A percentile compares a stretch with the other conserved stretches of the same genome.
Evolutionary conservation across 306 rosid species (phyloP).

Genomic region (Phaseolus lunatus): DNA sequence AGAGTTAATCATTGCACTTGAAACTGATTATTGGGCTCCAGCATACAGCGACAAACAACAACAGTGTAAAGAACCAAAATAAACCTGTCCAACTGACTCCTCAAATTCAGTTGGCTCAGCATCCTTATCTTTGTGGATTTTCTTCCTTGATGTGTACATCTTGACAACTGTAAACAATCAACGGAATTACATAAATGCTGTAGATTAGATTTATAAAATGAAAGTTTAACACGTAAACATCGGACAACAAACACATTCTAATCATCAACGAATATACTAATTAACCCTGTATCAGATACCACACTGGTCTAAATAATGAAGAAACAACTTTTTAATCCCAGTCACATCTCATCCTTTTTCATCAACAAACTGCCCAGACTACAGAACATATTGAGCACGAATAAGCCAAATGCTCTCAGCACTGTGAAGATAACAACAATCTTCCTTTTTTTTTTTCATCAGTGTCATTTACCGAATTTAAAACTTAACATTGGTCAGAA

Average conservation of each 20-base stretch:
- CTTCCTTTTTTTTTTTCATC: not conserved
- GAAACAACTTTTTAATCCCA: constrained; percentile 5
- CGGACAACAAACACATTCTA: not conserved
- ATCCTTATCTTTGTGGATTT: constrained; percentile 74
- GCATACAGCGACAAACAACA: not conserved
- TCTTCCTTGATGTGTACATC: constrained; percentile 76
- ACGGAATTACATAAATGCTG: not conserved
- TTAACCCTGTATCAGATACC: not conserved
- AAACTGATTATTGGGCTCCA: constrained; percentile 2
- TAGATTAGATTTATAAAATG: not conserved
- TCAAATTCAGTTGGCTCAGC: constrained; percentile 75
- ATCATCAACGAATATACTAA: not conserved
- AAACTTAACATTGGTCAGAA: no score
- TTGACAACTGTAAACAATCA: constrained; percentile 44
- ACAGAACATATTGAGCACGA: not conserved
- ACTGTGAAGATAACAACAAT: not conserved
- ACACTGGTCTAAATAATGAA: not conserved
- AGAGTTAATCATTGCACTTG: not conserved
- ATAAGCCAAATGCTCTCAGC: not conserved
- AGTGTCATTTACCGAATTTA: not conserved
- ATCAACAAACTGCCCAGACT: not conserved
- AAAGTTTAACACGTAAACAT: not conserved
- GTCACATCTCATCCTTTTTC: not conserved
- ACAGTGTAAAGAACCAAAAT: not conserved
- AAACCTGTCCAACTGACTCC: constrained; percentile 81